Evolutionary conservation across 169 alveolate genomes (phyloP).

Genomic region (Eimeria acervulina): DNA sequence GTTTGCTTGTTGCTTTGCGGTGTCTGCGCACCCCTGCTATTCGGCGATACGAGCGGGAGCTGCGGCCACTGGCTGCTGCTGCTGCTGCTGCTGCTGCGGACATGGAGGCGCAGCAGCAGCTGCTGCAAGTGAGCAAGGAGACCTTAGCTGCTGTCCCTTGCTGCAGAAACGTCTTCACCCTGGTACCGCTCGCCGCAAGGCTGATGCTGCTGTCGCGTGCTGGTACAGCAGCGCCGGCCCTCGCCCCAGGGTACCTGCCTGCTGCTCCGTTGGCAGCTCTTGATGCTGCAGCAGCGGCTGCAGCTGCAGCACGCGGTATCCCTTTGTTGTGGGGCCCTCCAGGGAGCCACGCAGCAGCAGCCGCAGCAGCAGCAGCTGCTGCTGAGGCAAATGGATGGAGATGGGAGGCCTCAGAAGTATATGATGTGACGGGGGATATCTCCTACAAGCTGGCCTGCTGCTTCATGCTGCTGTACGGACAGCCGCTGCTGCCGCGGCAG

Average conservation of each 20-base stretch:
- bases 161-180: slow-evolving; percentile 69
- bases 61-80: slow-evolving; percentile 25
- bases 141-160: slow-evolving; percentile 51
- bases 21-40: slow-evolving; percentile 52
- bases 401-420: slow-evolving; percentile 74
- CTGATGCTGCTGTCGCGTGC: slow-evolving; percentile 67
- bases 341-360: slow-evolving; percentile 54
- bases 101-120: slow-evolving; percentile 37
- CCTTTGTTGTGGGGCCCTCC: slow-evolving; percentile 74
- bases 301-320: slow-evolving; percentile 67
- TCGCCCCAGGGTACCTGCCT: slow-evolving; percentile 57
- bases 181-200: slow-evolving; percentile 74
- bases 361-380: background rate
- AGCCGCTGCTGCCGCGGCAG: slow-evolving; percentile 81
- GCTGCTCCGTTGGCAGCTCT: slow-evolving; percentile 66
- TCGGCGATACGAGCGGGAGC: slow-evolving; percentile 26
- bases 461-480: slow-evolving; percentile 80
- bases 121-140: slow-evolving; percentile 37
- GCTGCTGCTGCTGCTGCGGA: slow-evolving; percentile 67
- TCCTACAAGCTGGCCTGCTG: slow-evolving; percentile 78
- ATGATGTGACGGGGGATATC: slow-evolving; percentile 70
- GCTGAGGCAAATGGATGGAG: slow-evolving; percentile 52
- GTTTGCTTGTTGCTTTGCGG: slow-evolving; percentile 75
- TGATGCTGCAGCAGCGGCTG: slow-evolving; percentile 49
- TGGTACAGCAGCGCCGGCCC: slow-evolving; percentile 61